phyloP scores from a whole-genome alignment of 805 yeast genomes.

The Monosporozyma siamensis region DNA sequence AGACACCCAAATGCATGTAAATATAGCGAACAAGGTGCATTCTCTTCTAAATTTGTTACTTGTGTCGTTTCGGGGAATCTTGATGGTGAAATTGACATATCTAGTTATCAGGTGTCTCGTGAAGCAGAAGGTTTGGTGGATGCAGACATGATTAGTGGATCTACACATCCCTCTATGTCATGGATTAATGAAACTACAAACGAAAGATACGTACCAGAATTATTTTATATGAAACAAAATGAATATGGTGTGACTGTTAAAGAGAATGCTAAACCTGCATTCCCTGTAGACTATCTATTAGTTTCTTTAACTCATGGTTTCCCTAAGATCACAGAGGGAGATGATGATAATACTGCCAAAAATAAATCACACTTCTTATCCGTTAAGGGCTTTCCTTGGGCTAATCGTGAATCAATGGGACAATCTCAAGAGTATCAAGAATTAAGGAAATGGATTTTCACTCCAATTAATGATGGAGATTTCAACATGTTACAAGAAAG shows the following conservation, averaged over 20 bases:
- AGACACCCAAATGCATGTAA: conserved; percentile 52
- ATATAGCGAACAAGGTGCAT: conserved; percentile 53
- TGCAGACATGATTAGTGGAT: conserved; percentile 78
- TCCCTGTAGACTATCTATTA: conserved; percentile 83
- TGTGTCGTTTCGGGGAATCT: conserved; percentile 89
- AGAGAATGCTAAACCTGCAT: conserved; percentile 79
- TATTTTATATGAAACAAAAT: conserved; percentile 72
- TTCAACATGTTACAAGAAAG: conserved; percentile 29
- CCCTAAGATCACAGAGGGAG: conserved; percentile 46
- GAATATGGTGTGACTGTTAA: conserved; percentile 88
- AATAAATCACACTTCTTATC: conserved; percentile 43
- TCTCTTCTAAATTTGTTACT: conserved; percentile 85
- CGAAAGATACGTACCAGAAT: conserved; percentile 86
- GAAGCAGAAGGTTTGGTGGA: conserved; percentile 79
- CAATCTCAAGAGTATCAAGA: conserved; percentile 56
- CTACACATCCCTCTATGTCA: conserved; percentile 84
- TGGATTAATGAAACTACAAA: conserved; percentile 66
- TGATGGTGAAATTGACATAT: conserved; percentile 80
- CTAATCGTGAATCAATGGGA: conserved; percentile 70
- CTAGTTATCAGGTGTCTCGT: conserved; percentile 81
- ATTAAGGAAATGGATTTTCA: conserved; percentile 41
- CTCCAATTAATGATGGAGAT: conserved; percentile 22
- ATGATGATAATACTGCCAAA: background rate
- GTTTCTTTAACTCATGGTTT: conserved; percentile 91
- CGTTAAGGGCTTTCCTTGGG: conserved; percentile 53